Conservation (phyloP, 345 rosid species). For the Boechera retrofracta region DNA sequence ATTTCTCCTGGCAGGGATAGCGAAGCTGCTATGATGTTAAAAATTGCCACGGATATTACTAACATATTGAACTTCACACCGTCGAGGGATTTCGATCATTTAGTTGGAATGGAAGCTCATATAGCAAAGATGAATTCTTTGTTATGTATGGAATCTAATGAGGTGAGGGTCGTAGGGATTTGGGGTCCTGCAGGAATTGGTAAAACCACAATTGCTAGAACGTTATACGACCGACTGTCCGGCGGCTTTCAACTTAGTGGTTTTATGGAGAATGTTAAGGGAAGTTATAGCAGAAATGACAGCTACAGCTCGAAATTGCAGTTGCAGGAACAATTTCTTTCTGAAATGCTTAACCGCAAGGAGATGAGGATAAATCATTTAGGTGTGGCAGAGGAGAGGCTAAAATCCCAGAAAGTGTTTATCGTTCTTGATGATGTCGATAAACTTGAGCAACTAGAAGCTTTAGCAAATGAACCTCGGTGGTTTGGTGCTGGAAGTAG, state of each 20-base stretch:
- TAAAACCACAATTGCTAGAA: conserved; percentile 28
- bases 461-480: conserved; percentile 1
- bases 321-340: conserved; percentile 17
- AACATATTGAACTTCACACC: conserved; percentile 1
- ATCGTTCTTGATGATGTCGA: conserved; percentile 29
- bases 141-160: conserved; percentile 4
- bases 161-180: neutral
- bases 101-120: conserved; percentile 31
- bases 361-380: conserved; percentile 21
- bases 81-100: conserved; percentile 11
- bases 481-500: conserved; percentile 29
- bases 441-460: conserved; percentile 10
- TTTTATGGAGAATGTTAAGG: conserved; percentile 18
- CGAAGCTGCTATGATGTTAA: neutral
- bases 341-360: neutral
- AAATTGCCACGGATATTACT: conserved; percentile 1
- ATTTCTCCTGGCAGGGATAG: neutral
- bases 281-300: neutral
- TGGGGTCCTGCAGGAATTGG: conserved; percentile 36
- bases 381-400: conserved; percentile 6
- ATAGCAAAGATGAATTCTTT: neutral
- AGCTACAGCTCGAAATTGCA: neutral
- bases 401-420: neutral
- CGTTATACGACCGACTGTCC: neutral
- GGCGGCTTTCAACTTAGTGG: neutral